Conservation (phyloP, 2,329 filamentous ascomycete species). For the Fusarium brachygibbosum region DNA sequence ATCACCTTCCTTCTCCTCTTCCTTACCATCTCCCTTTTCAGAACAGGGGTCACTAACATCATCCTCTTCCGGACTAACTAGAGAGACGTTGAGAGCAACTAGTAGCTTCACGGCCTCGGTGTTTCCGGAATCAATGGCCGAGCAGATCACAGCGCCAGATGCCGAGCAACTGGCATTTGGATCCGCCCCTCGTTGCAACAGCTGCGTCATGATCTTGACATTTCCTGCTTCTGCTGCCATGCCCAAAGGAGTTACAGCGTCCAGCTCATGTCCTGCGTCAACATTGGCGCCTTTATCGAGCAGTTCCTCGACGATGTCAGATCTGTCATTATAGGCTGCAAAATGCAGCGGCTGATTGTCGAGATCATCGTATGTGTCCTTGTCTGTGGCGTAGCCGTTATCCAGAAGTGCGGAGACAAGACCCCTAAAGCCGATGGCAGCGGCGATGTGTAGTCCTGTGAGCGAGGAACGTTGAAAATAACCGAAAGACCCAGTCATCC, state of each 20-base stretch:
- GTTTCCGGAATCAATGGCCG: conserved; percentile 59
- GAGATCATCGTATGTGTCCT: conserved; percentile 49
- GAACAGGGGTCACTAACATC: conserved; percentile 34
- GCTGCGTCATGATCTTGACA: conserved; percentile 57
- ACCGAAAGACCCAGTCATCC: conserved; percentile 51
- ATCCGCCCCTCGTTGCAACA: conserved; percentile 55
- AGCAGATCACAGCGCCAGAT: conserved; percentile 55
- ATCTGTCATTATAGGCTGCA: conserved; percentile 27
- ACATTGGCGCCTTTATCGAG: conserved; percentile 25
- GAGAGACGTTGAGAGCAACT: conserved; percentile 55
- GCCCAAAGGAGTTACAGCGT: conserved; percentile 54
- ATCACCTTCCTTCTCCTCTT: neutral
- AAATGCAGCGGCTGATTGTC: conserved; percentile 26
- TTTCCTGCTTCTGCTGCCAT: conserved; percentile 57
- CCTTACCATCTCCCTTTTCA: neutral
- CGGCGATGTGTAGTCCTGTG: conserved; percentile 56
- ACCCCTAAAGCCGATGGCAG: conserved; percentile 56
- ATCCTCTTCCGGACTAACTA: conserved; percentile 43
- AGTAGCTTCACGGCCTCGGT: conserved; percentile 57
- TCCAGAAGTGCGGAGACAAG: conserved; percentile 56
- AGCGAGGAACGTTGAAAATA: conserved; percentile 50
- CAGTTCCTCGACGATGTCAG: conserved; percentile 30
- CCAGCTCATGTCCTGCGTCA: conserved; percentile 51
- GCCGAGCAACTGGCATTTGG: conserved; percentile 51
- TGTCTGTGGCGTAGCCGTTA: conserved; percentile 55